Base-by-base conservation (phyloP, 2,329 filamentous ascomycete species). In the Xylaria sp. region DNA sequence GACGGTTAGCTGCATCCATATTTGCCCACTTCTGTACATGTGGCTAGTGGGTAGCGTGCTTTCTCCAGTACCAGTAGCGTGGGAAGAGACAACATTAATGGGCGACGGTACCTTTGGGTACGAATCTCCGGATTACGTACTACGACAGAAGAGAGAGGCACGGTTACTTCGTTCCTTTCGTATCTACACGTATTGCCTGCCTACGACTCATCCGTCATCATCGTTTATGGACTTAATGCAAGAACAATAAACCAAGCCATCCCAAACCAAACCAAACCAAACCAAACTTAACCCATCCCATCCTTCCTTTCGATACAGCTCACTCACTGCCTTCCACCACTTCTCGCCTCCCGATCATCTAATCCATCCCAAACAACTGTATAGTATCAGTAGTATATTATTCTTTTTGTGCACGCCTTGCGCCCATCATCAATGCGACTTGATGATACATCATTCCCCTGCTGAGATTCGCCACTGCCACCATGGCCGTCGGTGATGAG, bases 401-500 rank as follows among this genome's bases (percentile, higher is more conserved):
- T 16, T n/a, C 48, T 23, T 52, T 18, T 51, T 44, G 18, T 54
- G 63, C 63, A 61, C 59, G 65, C 57, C 23, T 54, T 35, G 10
- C 19, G 49, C 59, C 60, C 39, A 62, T 63, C 60, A 65, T 63
- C 61, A 64, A 69, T 68, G 67, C 67, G 67, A 68, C 68, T 70
- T 69, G 65, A 71, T 69, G 68, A 65, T 61, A 58, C 55, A 62
- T 65, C 53, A 23, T 62, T 61, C 54, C 58, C 55, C 54, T 59
- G 61, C 62, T 66, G 61, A 66, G 49, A 55, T 59, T 65, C 55
- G 67, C 67, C 67, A 65, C 67, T 65, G 67, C 69, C 69, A 76
- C 61, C 66, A 85, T 85, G 83, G 81, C 81, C 73, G 76, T 81
- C 68, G 79, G 77, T 70, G 76, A 81, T 70, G 78, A 83, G 72